Evolutionary conservation across 768 basidiomycete species (phyloP), one percentile per base, ranked within the genome.

Genomic region (Leccinellum albellum): DNA sequence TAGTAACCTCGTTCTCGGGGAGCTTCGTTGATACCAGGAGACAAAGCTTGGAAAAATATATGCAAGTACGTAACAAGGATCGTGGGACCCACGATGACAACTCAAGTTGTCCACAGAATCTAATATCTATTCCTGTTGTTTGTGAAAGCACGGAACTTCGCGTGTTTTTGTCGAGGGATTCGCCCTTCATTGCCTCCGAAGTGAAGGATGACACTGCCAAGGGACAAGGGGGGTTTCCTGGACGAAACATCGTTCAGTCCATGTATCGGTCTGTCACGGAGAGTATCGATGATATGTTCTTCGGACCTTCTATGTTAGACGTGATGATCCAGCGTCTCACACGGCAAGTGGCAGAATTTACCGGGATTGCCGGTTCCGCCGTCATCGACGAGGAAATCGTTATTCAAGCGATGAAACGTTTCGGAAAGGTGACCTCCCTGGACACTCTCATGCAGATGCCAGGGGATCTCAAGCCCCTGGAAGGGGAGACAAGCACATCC

Each of bases 261-360:
- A 82, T 99, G 56, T 98, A 96, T 69, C 86, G 88, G 29, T 91
- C 93, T 24, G 91, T 99, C 47, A 84, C 96, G 6, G 91, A 92
- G 61, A 94, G 94, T 69, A 87, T 98, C 65, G 97, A 99, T 70
- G 97, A 98, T 71, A 92, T 97, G 82, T 88, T 96, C 73, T 93
- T 96, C 62, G 94, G 92, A 3, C 95, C 91, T 3, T 94, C 93
- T 1, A 94, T 97, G 92, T 74, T 98, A 45, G 94, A 98, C 68
- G 88, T 95, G 46, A 90, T 96, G 81, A 91, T 96, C 44, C 88
- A 92, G 64, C 85, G 94, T 3, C 82, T 98, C 17, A 92, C 89
- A 1, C 83, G 86, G 29, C 94, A 98, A 72, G 94, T 91, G 0
- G 91, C 91, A 10, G 91, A 94, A 66, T 85, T 94, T 58, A 88